These are phyloP conservation scores for Achaetomiella virescens DNA, from an alignment of 495 filamentous ascomycete genomes.

Conservation along the genomic window DNA sequence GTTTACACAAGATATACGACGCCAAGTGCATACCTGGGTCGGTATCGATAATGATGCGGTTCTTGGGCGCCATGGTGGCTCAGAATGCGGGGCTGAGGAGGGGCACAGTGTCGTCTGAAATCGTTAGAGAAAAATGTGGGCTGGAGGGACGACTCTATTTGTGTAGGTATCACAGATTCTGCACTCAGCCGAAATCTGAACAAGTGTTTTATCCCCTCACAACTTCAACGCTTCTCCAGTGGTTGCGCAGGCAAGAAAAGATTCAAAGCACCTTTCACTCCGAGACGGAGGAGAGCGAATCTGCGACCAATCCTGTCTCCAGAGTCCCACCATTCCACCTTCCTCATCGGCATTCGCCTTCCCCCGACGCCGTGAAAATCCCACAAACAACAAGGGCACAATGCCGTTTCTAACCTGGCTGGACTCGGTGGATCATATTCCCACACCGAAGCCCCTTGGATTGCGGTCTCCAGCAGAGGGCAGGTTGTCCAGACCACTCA, in stretches of 20 bases:
- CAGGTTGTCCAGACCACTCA: too few species aligned
- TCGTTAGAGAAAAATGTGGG: background rate
- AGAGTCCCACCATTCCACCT: background rate
- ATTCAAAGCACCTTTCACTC: too few species aligned
- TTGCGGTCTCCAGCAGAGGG: too few species aligned
- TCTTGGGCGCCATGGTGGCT: constrained; percentile 49
- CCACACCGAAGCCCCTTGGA: too few species aligned
- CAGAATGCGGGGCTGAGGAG: constrained; percentile 3
- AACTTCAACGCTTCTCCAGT: background rate
- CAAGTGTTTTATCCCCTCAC: too few species aligned
- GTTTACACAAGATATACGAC: background rate
- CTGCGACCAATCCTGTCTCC: background rate
- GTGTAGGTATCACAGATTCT: background rate
- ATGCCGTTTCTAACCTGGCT: background rate
- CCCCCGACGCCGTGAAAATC: background rate
- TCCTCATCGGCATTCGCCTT: background rate
- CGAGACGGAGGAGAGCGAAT: too few species aligned
- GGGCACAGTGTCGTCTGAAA: background rate
- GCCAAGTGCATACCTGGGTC: constrained; percentile 56
- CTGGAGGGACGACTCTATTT: background rate
- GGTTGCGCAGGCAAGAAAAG: too few species aligned
- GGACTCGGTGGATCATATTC: too few species aligned
- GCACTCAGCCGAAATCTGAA: too few species aligned
- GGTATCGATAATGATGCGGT: constrained; percentile 88
- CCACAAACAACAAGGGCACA: background rate